Percentiles rank a stretch among this genome's conserved stretches.
Conservation (phyloP, 768 basidiomycete genomes). For the Cubamyces sp. region DNA sequence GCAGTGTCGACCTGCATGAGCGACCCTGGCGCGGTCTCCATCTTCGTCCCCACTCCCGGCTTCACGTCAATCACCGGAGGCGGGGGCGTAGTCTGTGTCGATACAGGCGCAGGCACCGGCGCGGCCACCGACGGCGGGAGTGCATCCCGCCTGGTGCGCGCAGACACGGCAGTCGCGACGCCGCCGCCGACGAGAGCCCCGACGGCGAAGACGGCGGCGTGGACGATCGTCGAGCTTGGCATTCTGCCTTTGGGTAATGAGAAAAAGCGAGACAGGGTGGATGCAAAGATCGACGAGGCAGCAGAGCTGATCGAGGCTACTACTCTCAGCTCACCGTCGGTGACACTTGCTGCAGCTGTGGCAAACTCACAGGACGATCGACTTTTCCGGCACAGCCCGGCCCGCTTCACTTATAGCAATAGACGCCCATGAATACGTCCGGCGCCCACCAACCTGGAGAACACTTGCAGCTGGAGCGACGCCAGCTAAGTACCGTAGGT, state of each 20-base stretch:
- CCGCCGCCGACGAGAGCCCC: constrained; percentile 84
- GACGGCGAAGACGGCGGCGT: constrained; percentile 78
- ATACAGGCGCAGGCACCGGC: constrained; percentile 4
- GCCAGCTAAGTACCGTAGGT: too few relatives aligned
- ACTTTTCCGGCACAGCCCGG: not conserved
- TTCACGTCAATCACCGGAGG: constrained; percentile 53
- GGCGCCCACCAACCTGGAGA: not conserved
- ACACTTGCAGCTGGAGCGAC: not conserved
- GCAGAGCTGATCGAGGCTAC: not conserved
- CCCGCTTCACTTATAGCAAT: not conserved
- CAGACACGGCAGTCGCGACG: constrained; percentile 55
- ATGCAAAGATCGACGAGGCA: not conserved
- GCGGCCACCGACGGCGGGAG: constrained; percentile 20
- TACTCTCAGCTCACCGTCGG: not conserved
- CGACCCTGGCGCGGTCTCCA: constrained; percentile 41
- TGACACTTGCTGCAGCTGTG: not conserved
- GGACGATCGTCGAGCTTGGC: constrained; percentile 54
- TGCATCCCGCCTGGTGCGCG: constrained; percentile 32
- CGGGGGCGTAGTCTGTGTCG: constrained; percentile 23
- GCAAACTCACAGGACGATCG: not conserved
- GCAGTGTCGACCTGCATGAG: constrained; percentile 34
- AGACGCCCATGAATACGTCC: not conserved
- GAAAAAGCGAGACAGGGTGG: not conserved
- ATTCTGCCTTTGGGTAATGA: constrained; percentile 32
- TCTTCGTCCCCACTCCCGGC: constrained; percentile 45